phyloP scores from a whole-genome alignment of 2,329 filamentous ascomycete species.

The Aspergillus sp. region DNA sequence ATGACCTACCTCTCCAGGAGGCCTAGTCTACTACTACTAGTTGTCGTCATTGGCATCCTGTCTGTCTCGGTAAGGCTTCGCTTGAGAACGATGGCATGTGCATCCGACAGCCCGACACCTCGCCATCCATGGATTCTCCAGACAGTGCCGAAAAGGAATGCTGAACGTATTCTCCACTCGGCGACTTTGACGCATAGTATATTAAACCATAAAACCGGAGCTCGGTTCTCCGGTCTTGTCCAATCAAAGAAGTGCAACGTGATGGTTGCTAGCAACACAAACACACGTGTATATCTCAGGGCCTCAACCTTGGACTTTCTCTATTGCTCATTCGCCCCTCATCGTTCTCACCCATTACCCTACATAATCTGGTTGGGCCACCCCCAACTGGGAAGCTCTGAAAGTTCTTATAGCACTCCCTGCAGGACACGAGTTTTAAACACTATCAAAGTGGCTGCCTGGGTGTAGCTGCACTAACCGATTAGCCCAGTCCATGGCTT shows the following conservation, averaged over 20 bases:
- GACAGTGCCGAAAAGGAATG: not conserved
- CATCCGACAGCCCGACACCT: not conserved
- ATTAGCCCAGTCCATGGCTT: not conserved
- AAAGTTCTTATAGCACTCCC: not conserved
- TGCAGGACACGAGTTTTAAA: not conserved
- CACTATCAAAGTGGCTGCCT: not conserved
- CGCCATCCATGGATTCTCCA: not conserved
- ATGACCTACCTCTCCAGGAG: too few relatives aligned
- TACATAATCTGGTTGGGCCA: not conserved
- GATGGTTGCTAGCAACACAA: not conserved
- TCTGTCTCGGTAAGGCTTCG: not conserved
- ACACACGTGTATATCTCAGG: not conserved
- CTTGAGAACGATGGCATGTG: not conserved
- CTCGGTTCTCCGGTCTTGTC: not conserved
- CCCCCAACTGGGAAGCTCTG: not conserved
- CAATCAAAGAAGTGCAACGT: not conserved
- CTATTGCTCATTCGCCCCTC: not conserved
- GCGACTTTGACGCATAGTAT: not conserved
- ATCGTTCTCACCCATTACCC: not conserved
- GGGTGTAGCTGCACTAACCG: not conserved
- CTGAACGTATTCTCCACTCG: not conserved
- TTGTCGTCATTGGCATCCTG: not conserved
- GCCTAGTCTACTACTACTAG: too few relatives aligned
- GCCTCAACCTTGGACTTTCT: not conserved
- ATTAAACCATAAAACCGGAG: not conserved